Percentiles rank a stretch among this genome's conserved stretches.
Conservation (phyloP, 2,329 filamentous ascomycete species). For the Calonectria hawksworthii region DNA sequence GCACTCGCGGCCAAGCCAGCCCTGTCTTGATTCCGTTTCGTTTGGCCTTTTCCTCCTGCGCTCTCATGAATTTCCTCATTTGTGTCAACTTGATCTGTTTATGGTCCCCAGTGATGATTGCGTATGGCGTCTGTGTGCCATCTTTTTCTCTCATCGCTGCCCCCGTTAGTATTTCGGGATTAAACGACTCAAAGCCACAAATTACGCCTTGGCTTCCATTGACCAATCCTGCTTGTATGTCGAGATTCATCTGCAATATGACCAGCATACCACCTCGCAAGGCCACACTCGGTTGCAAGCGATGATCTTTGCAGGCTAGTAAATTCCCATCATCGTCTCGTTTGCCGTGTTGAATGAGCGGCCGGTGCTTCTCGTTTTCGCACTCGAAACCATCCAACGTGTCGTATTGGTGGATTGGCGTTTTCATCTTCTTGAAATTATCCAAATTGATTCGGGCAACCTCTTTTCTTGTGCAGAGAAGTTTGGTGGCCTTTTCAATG, state of each 20-base stretch:
- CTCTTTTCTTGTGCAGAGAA: constrained; percentile 32
- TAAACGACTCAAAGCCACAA: constrained; percentile 33
- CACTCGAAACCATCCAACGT: constrained; percentile 31
- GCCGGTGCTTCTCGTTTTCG: background rate
- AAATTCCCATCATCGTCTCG: constrained; percentile 28
- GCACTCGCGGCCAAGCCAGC: constrained; percentile 51
- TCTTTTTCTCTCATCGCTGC: background rate
- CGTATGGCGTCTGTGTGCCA: background rate
- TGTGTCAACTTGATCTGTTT: constrained; percentile 4
- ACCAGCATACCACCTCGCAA: constrained; percentile 39
- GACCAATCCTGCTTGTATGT: constrained; percentile 18
- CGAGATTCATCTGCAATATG: constrained; percentile 43
- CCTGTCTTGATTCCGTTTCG: background rate
- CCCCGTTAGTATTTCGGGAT: background rate
- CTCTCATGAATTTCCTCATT: constrained; percentile 27
- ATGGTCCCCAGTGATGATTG: constrained; percentile 19
- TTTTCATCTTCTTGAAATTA: constrained; percentile 29
- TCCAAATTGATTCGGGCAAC: constrained; percentile 22
- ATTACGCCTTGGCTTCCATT: constrained; percentile 47
- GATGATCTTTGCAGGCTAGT: constrained; percentile 28
- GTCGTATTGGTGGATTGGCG: constrained; percentile 11
- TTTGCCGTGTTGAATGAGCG: constrained; percentile 1
- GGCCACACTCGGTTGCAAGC: constrained; percentile 23
- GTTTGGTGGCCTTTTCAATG: constrained; percentile 43
- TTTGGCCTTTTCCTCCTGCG: background rate